phyloP scores from a whole-genome alignment of 441 rosid species.

The Erodium trifolium region DNA sequence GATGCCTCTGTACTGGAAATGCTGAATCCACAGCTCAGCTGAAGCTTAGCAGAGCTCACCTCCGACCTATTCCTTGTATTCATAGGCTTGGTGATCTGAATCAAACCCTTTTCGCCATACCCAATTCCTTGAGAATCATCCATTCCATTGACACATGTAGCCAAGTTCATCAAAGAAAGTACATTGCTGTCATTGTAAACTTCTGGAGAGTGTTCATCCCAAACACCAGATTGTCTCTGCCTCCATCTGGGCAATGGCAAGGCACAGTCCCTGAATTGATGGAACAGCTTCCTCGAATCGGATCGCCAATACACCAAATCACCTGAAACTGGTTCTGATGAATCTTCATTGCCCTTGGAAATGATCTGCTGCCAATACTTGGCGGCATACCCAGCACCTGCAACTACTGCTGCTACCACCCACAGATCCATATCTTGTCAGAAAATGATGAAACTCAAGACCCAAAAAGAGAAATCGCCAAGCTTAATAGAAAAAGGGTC shows the following conservation, averaged over 20 bases:
- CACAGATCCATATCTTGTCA: conserved; percentile 32
- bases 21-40: neutral
- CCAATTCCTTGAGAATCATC: conserved; percentile 14
- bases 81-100: no score
- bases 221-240: conserved; percentile 2
- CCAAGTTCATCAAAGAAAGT: conserved; percentile 13
- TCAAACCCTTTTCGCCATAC: neutral
- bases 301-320: neutral
- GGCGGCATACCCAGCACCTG: conserved; percentile 32
- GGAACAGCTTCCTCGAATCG: conserved; percentile 14
- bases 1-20: neutral
- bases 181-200: neutral
- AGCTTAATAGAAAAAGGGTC: neutral
- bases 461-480: neutral
- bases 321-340: conserved; percentile 14
- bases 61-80: neutral
- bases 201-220: conserved; percentile 2
- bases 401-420: conserved; percentile 35
- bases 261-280: neutral
- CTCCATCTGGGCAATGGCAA: neutral
- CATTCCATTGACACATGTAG: neutral
- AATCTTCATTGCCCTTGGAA: conserved; percentile 16
- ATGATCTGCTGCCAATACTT: conserved; percentile 26
- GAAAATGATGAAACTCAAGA: conserved; percentile 1
- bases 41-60: neutral